A percentile compares a stretch with the other conserved stretches of the same genome.
Conservation (phyloP, 805 yeast genomes). For the Wickerhamomyces chambardii region DNA sequence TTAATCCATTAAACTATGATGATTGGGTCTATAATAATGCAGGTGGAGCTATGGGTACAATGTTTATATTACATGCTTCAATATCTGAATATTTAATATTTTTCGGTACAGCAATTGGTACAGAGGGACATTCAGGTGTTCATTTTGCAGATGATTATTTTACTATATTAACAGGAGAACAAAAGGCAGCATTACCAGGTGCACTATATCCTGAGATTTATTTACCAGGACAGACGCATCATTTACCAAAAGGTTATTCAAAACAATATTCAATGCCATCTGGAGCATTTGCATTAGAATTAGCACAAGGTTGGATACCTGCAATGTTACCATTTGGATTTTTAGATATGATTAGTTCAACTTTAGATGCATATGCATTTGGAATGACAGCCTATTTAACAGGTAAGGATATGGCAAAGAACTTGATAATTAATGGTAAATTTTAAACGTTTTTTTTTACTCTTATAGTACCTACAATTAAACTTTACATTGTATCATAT, state of each 20-base stretch:
- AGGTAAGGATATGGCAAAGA: slow-evolving; percentile 67
- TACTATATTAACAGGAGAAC: slow-evolving; percentile 77
- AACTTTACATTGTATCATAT: no score
- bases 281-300: slow-evolving; percentile 81
- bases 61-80: slow-evolving; percentile 94
- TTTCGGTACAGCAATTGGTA: slow-evolving; percentile 90
- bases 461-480: no score
- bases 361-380: slow-evolving; percentile 69
- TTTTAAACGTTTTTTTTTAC: no score
- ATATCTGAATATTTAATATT: slow-evolving; percentile 86
- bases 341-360: slow-evolving; percentile 68
- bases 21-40: slow-evolving; percentile 98
- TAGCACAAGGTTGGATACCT: slow-evolving; percentile 99
- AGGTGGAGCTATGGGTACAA: slow-evolving; percentile 97
- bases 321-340: slow-evolving; percentile 97
- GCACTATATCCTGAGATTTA: slow-evolving; percentile 63
- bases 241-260: slow-evolving; percentile 58
- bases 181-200: slow-evolving; percentile 61
- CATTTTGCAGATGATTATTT: slow-evolving; percentile 98
- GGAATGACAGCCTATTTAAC: slow-evolving; percentile 64
- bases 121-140: slow-evolving; percentile 93
- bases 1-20: slow-evolving; percentile 63
- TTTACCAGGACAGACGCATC: slow-evolving; percentile 82
- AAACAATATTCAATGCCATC: slow-evolving; percentile 85
- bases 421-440: slow-evolving; percentile 58